Base-by-base conservation (phyloP, 2,329 filamentous ascomycete species). In the Paracamarosporium sp. region DNA sequence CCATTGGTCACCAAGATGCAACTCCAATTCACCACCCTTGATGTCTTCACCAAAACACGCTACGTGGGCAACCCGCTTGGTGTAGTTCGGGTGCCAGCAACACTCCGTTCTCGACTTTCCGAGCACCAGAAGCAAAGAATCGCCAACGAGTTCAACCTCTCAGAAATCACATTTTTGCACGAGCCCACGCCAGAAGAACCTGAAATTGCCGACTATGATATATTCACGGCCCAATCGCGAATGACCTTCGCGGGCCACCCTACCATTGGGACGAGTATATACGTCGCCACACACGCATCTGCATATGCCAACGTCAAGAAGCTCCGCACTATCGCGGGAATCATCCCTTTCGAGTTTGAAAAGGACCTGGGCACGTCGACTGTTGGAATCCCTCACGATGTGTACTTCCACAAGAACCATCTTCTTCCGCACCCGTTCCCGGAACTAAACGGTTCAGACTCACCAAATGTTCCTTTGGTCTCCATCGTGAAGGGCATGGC, bases 401-500 rank as follows among this genome's bases (percentile, higher is more conserved):
- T 88, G 53, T 88, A 86, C 67, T 67, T 87, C 55, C 90, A 93
- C 75, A 64, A 15, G 58, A 68, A 28, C 57, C 73, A 28, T 61
- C 73, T 48, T 61, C 73, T 48, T 38, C 63, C 75, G 12, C 78
- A 79, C 58, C 74, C 76, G 0, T 64, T 57, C 5, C 63, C 65
- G 4, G 31, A 27, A 3, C 28, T 55, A 5, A 64, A 63, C 28
- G 36, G 46, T 1, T 48, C 71, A 9, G 60, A 65, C 41, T 51
- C 31, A 1, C 2, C 24, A 6, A 65, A 60, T 0, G 66, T 69
- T 4, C 72, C 72, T 7, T 56, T 78, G 4, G 73, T 79, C 1
- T 76, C 70, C 41, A 79, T 92, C 33, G 89, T 92, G 17, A 85
- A 85, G 43, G 90, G 90, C 50, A 89, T 93, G 87, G 85, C 85